phyloP scores from a whole-genome alignment of 805 yeast species.

The Wickerhamomyces queroliae region DNA sequence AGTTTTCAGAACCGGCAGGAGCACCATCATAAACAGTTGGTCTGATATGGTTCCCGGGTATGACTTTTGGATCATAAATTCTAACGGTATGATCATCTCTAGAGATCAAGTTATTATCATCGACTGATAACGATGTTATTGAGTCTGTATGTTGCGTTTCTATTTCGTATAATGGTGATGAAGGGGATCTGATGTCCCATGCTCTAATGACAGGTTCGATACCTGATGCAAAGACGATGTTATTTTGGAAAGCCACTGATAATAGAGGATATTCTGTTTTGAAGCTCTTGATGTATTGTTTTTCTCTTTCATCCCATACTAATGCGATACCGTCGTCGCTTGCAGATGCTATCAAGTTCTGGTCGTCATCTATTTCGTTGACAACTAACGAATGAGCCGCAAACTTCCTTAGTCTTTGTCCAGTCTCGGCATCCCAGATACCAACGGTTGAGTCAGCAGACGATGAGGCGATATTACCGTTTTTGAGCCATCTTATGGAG shows the following conservation, averaged over 20 bases:
- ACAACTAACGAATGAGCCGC: constrained; percentile 46
- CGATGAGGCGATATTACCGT: constrained; percentile 41
- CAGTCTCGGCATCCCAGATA: constrained; percentile 57
- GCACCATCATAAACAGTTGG: constrained; percentile 55
- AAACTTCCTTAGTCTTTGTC: constrained; percentile 47
- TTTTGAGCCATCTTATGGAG: constrained; percentile 46
- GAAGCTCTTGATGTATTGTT: constrained; percentile 32
- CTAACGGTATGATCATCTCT: constrained; percentile 52
- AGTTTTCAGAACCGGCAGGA: constrained; percentile 43
- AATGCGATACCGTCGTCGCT: constrained; percentile 59
- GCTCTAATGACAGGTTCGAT: constrained; percentile 59
- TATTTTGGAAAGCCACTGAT: constrained; percentile 40
- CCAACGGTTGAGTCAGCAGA: constrained; percentile 61
- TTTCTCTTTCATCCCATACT: constrained; percentile 65
- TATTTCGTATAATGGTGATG: constrained; percentile 39
- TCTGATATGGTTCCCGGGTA: constrained; percentile 32
- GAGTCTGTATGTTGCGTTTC: constrained; percentile 39
- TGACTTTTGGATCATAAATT: constrained; percentile 43
- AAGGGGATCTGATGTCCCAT: constrained; percentile 47
- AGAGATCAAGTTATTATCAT: constrained; percentile 40
- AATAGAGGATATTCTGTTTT: constrained; percentile 54
- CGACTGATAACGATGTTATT: constrained; percentile 50
- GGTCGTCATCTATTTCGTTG: constrained; percentile 43
- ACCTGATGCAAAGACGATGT: constrained; percentile 51
- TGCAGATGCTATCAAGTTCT: constrained; percentile 41